Evolutionary conservation across 139 green algal species (phyloP).

Genomic region (Chlorella sp.): DNA sequence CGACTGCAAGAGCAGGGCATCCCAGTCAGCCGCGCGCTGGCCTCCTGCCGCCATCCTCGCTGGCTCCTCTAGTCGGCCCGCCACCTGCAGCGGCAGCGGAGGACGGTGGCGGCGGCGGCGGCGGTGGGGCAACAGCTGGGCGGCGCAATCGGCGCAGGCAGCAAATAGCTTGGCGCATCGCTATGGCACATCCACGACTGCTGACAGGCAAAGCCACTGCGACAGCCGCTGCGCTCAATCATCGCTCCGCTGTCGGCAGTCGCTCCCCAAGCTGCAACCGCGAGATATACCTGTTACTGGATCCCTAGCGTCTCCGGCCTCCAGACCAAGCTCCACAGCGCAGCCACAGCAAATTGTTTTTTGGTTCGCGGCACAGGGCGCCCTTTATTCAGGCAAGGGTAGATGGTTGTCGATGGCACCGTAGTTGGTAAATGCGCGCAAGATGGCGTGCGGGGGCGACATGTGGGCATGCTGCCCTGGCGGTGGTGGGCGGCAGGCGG

Average conservation of each 20-base stretch:
- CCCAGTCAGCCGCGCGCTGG: constrained; percentile 61
- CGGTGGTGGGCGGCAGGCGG: too few species aligned
- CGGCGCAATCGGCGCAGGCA: neutral
- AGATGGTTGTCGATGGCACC: too few species aligned
- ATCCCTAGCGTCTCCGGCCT: too few species aligned
- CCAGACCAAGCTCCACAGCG: too few species aligned
- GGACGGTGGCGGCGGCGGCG: neutral
- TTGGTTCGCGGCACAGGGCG: too few species aligned
- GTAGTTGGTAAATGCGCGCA: too few species aligned
- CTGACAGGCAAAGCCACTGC: too few species aligned
- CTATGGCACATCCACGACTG: neutral
- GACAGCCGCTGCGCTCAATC: neutral
- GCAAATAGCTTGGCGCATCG: neutral
- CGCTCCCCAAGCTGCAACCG: neutral
- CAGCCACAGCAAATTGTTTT: too few species aligned
- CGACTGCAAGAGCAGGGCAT: constrained; percentile 69
- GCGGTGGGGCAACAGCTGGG: neutral
- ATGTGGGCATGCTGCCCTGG: too few species aligned
- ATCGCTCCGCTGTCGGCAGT: neutral
- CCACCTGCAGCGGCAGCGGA: neutral
- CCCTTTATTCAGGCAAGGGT: too few species aligned
- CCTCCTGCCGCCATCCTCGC: constrained; percentile 18
- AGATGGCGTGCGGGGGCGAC: too few species aligned
- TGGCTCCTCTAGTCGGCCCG: neutral
- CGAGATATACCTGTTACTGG: too few species aligned